Base-by-base conservation (phyloP, 1,284 basidiomycete species). In the Grifola frondosa region DNA sequence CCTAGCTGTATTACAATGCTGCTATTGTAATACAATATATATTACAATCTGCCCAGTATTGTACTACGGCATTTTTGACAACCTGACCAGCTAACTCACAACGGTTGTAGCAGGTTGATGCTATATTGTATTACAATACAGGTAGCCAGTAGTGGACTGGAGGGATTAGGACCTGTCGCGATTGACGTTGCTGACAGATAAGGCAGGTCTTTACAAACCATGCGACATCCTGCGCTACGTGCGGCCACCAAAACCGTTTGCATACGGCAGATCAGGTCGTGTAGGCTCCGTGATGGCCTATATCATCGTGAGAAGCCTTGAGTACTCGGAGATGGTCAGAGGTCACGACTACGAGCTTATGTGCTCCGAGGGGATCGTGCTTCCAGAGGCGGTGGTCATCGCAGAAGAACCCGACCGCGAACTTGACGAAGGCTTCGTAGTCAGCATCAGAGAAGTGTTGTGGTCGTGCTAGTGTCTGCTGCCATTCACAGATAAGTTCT, bases 161-260 rank as follows among this genome's bases (percentile, higher is more conserved):
- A n/a, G n/a, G n/a, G n/a, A n/a, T n/a, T n/a, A n/a, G n/a, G n/a
- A n/a, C n/a, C n/a, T n/a, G n/a, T n/a, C n/a, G n/a, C n/a, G n/a
- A n/a, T n/a, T n/a, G n/a, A n/a, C n/a, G n/a, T n/a, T n/a, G n/a
- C n/a, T n/a, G n/a, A n/a, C n/a, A n/a, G n/a, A n/a, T n/a, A n/a
- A n/a, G n/a, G n/a, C n/a, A n/a, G n/a, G n/a, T n/a, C n/a, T n/a
- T n/a, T n/a, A n/a, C n/a, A n/a, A n/a, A n/a, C n/a, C n/a, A n/a
- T n/a, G n/a, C n/a, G n/a, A n/a, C n/a, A n/a, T n/a, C n/a, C n/a
- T n/a, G n/a, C n/a, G n/a, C n/a, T n/a, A 59, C 15, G 0, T 34
- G 19, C 1, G 57, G 62, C 62, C 62, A 62, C 49, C 48, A 63
- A 42, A 62, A 61, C 8, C 53, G 38, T 22, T 44, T 22, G 1